Base-by-base conservation (phyloP, 768 basidiomycete genomes). In the Mycena maculata region DNA sequence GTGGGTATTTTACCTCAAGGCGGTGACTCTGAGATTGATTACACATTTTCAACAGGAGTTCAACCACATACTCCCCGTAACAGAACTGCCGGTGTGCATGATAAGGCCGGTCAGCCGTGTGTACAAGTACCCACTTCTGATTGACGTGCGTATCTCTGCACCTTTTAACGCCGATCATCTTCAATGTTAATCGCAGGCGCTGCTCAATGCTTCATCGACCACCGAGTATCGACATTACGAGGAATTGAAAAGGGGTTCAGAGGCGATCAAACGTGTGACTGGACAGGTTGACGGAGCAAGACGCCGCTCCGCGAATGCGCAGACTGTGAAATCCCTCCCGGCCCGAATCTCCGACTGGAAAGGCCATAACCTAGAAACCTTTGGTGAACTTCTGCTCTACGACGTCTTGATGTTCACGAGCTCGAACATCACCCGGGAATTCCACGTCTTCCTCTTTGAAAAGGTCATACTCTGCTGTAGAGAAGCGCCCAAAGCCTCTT, bases 381-480 rank as follows among this genome's bases (percentile, higher is more conserved):
- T 99, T 71, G 97, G 97, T 65, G 89, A 93, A 70, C 90, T 99
- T 54, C 85, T 96, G 30, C 87, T 99, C n/a, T 95, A 99, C 76
- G 97, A 98, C 76, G 86, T 94, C 60, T 98, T 99, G 78, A 88
- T 90, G 58, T 97, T 99, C 60, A 96, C 92, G 72, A 99, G 98
- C 80, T 92, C 91, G 52, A 95, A 95, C 62, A 92, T 96, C 73
- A 95, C 98, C 76, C 88, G 97, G 72, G 97, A 99, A 78, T 99
- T 98, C 73, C 94, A 96, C 71, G 96, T 99, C 60, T 99, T 98
- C 85, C 83, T 99, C 30, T 99, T 99, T 71, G 96, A 99, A 82
- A 94, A 95, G 81, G 99, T 99, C 78, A 94, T 99, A 70, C 86
- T 99, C 27, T 98, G 97, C 80, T 99, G 97, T 84, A 99, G 98